Evolutionary conservation across 2,329 filamentous ascomycete species (phyloP), one percentile per base, ranked within the genome.

Genomic region (Orbilia javanica): DNA sequence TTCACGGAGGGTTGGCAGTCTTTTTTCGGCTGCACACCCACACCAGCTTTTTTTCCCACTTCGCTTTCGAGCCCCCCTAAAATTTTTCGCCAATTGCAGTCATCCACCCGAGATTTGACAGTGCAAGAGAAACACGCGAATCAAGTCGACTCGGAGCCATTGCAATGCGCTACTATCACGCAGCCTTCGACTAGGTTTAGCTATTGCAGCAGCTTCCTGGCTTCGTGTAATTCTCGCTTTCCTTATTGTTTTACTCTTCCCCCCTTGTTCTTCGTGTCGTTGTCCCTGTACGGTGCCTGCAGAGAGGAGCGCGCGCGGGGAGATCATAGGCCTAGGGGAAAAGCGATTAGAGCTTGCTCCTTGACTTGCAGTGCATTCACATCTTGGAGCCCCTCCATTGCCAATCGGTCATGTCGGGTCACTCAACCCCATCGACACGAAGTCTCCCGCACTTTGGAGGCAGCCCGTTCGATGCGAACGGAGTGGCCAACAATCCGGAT

Each of bases 391-490:
- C 67, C 67, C 60, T 69, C 71, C 74, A 63, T 60, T 55, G 44
- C 74, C 74, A 78, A 78, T 78, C 67, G 67, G 74, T 55, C 74
- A 78, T 78, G 74, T 78, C 74, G 67, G 74, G 74, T 78, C 74
- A 78, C 74, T 78, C 74, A 72, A 78, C 74, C 20, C 74, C 74
- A 78, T 78, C 74, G 74, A 72, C 74, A 78, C 74, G 74, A 78
- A 78, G 74, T 50, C 67, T 78, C 63, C 67, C 74, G 74, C 74
- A 78, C 74, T 78, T 48, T 72, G 74, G 74, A 44, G 74, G 74
- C 15, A 78, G 74, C 44, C 74, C 74, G 42, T 78, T 78, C 74
- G 74, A 78, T 78, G 74, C 74, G 74, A 78, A 64, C 62, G 74
- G 67, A 48, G 74, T 78, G 52, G 36, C 62, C 62, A 71, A 69